These are phyloP conservation scores for Pythium phragmiticola DNA, from an alignment of 352 stramenopile species.

Conservation along the genomic window DNA sequence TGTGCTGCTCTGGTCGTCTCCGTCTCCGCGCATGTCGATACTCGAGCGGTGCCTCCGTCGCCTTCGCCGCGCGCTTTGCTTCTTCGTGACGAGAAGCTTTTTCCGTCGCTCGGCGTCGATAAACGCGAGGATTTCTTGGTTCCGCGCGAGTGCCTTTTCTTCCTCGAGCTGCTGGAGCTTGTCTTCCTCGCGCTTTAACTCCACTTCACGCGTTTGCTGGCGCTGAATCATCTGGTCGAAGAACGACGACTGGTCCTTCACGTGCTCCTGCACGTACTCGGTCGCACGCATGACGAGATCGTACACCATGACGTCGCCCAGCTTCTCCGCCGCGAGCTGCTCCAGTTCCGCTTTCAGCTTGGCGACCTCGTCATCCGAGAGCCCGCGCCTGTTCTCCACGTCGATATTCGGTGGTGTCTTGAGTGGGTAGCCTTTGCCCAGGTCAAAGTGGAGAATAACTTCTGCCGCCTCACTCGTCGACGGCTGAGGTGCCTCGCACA, in stretches of 20 bases:
- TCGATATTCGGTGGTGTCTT: slow-evolving; percentile 62
- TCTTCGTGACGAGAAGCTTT: slow-evolving; percentile 72
- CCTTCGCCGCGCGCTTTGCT: slow-evolving; percentile 33
- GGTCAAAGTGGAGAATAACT: slow-evolving; percentile 73
- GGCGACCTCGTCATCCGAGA: slow-evolving; percentile 67
- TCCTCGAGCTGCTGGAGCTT: slow-evolving; percentile 53
- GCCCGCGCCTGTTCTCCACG: slow-evolving; percentile 64
- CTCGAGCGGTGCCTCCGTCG: slow-evolving; percentile 52
- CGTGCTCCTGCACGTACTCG: slow-evolving; percentile 79
- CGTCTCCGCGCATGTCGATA: slow-evolving; percentile 46
- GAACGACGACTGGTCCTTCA: slow-evolving; percentile 85
- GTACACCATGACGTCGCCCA: slow-evolving; percentile 78
- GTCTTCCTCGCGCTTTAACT: slow-evolving; percentile 64
- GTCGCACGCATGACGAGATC: slow-evolving; percentile 80
- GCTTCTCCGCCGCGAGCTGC: slow-evolving; percentile 54
- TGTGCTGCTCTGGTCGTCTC: slow-evolving; percentile 24
- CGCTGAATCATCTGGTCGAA: slow-evolving; percentile 88
- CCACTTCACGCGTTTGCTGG: slow-evolving; percentile 62
- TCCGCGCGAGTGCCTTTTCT: slow-evolving; percentile 58
- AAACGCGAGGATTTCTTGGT: slow-evolving; percentile 73
- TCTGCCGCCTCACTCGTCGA: slow-evolving; percentile 48
- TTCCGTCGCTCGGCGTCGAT: slow-evolving; percentile 73
- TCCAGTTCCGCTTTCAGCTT: slow-evolving; percentile 59
- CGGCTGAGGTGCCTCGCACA: slow-evolving; percentile 42
- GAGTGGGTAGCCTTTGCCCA: slow-evolving; percentile 65